Evolutionary conservation across 2,329 filamentous ascomycete genomes (phyloP).

Genomic region (Aspergillus fumigatiaffinis): DNA sequence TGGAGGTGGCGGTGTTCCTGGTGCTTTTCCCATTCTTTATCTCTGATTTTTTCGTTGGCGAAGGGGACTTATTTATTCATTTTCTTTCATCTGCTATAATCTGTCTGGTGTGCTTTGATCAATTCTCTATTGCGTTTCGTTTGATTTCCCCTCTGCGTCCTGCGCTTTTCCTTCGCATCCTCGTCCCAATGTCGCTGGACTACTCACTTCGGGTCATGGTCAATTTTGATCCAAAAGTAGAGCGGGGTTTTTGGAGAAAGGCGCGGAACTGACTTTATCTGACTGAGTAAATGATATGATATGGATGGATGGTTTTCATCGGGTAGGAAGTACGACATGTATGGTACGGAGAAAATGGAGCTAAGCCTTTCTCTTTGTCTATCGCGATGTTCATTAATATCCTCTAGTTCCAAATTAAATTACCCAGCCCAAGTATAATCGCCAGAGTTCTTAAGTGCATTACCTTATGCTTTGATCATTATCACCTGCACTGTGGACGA

Average conservation of each 20-base stretch:
- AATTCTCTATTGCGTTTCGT: conserved; percentile 10
- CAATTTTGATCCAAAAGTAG: conserved; percentile 9
- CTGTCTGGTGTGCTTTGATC: conserved; percentile 20
- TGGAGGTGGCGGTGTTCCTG: conserved; percentile 37
- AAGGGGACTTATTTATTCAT: conserved; percentile 27
- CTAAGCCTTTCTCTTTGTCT: conserved; percentile 6
- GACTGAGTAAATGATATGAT: conserved; percentile 16
- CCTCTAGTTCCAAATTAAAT: not conserved
- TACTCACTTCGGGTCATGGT: not conserved
- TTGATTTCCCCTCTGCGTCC: conserved; percentile 19
- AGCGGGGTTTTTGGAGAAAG: not conserved
- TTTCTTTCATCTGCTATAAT: conserved; percentile 20
- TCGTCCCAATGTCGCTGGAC: conserved; percentile 1
- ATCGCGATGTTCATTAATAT: not conserved
- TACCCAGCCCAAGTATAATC: not conserved
- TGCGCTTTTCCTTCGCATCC: conserved; percentile 10
- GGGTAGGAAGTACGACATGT: conserved; percentile 20
- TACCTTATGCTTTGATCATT: not conserved
- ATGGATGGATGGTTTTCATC: conserved; percentile 15
- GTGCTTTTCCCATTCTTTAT: conserved; percentile 23
- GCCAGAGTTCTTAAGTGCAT: not conserved
- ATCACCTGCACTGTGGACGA: not conserved
- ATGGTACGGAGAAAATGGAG: conserved; percentile 27
- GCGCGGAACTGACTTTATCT: conserved; percentile 7
- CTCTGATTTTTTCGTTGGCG: conserved; percentile 27